A percentile compares a stretch with the other conserved stretches of the same genome.
These are phyloP conservation scores for Coemansia sp. DNA, from an alignment of 192 early-diverging fungal species.

Conservation along the genomic window DNA sequence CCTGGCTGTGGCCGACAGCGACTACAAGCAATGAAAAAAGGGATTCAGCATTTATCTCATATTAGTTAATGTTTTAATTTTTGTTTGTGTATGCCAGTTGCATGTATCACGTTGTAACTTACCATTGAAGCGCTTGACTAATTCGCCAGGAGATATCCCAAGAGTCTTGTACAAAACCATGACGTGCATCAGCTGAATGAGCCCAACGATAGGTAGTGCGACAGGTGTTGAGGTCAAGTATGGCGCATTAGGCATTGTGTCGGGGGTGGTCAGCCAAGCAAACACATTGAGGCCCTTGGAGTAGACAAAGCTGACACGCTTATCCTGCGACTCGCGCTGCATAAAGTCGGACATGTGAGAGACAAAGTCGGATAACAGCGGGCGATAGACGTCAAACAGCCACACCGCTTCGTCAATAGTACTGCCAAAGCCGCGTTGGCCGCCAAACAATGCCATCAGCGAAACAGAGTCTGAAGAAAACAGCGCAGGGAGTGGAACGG, in stretches of 20 bases:
- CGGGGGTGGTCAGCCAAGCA: conserved; percentile 73
- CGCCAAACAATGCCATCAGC: conserved; percentile 88
- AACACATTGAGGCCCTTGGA: conserved; percentile 75
- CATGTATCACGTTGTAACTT: background rate
- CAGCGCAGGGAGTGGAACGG: conserved; percentile 5
- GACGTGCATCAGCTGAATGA: conserved; percentile 85
- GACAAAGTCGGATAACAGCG: conserved; percentile 71
- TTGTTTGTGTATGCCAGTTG: background rate
- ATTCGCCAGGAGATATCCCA: conserved; percentile 57
- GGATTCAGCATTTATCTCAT: background rate
- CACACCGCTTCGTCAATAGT: conserved; percentile 81
- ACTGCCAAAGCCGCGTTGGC: conserved; percentile 85
- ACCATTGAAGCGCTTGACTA: conserved; percentile 36
- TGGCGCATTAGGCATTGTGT: conserved; percentile 68
- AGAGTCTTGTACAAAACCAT: conserved; percentile 70
- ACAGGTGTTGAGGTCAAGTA: no score
- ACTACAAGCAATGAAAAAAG: conserved; percentile 20
- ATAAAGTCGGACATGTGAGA: conserved; percentile 72
- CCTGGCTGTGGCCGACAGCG: conserved; percentile 85
- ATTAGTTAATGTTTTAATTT: background rate
- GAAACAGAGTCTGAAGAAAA: conserved; percentile 55
- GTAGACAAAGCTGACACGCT: conserved; percentile 59
- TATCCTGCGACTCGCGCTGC: conserved; percentile 58
- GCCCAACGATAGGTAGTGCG: no score
- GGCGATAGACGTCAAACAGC: conserved; percentile 74